Base-by-base conservation (phyloP, 202 grass and related monocot genomes). In the Saccharum hybrid region DNA sequence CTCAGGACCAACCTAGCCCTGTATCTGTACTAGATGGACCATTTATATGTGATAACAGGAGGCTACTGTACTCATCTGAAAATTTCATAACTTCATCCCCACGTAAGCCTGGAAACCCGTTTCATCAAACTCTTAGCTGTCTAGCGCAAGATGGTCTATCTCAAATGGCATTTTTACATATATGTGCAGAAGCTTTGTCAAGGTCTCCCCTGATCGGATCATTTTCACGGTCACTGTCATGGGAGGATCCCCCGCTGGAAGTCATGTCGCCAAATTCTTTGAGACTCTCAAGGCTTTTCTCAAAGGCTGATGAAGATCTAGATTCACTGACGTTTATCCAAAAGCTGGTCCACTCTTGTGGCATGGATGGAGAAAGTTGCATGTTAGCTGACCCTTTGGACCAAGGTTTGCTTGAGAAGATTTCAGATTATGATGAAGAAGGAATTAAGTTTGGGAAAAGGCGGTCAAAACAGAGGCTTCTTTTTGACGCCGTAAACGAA, bases 1-100 rank as follows among this genome's bases (percentile, higher is more conserved):
- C 76, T 49, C 90, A 90, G 66, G 89, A 92, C 59, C 91, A 99
- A 82, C 96, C 96, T 43, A 96, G 96, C 81, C 96, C 93, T 71
- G 84, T 93, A 61, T 94, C 96, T 73, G 86, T 99, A 86, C 82
- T 99, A 76, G 93, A 96, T 68, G 86, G 88, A 51, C 80, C 89
- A 43, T 92, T 89, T 94, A 72, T 85, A 41, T 89, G 88, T 78
- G 96, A 96, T 81, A 90, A 61, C 45, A 88, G 89, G 52, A 84
- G 71, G 63, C 34, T 94, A 51, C 75, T 80, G 42, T 90, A 66
- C 63, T 77, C 84, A 77, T 94, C 96, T 84, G 93, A 98, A 71
- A 81, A 61, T 71, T 86, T 78, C 18, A 72, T 82, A 31, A 21
- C 88, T 78, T 69, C 86, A 56, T 85, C 85, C 83, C 83, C 86